Conservation (phyloP, 192 early-diverging fungal species). For the Phlyctochytrium bullatum region DNA sequence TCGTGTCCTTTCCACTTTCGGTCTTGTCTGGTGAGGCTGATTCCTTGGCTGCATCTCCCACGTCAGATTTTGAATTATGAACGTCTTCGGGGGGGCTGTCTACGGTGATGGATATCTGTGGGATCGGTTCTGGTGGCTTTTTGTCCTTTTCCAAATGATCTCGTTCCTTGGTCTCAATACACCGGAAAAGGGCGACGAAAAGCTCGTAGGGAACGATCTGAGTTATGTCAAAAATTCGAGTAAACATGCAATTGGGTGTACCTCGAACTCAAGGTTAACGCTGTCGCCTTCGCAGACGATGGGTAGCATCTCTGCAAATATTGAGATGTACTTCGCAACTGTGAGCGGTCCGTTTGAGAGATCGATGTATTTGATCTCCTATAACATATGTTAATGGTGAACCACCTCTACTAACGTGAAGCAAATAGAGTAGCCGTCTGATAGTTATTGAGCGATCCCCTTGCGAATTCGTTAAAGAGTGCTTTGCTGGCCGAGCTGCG, state of each 20-base stretch:
- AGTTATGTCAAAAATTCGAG: too few species aligned
- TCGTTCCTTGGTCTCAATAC: conserved; percentile 20
- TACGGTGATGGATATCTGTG: not conserved
- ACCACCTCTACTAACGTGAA: conserved; percentile 19
- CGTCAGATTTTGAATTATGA: not conserved
- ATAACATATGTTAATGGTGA: not conserved
- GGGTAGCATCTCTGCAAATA: conserved; percentile 28
- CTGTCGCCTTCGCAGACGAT: conserved; percentile 25
- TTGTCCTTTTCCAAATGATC: conserved; percentile 3
- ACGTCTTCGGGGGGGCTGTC: too few species aligned
- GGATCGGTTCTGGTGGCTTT: conserved; percentile 5
- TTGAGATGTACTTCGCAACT: conserved; percentile 29
- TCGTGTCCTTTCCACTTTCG: not conserved
- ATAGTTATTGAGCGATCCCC: conserved; percentile 42
- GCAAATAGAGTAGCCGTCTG: conserved; percentile 38
- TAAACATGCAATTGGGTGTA: too few species aligned
- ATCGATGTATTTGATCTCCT: conserved; percentile 46
- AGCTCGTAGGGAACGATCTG: conserved; percentile 42
- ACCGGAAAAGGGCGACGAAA: conserved; percentile 27
- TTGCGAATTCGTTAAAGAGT: conserved; percentile 15
- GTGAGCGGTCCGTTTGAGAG: conserved; percentile 21
- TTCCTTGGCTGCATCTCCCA: not conserved
- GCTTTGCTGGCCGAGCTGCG: conserved; percentile 6
- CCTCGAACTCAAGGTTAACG: conserved; percentile 53
- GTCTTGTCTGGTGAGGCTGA: not conserved